Percentiles rank a stretch among this genome's conserved stretches.
phyloP scores from a whole-genome alignment of 768 basidiomycete genomes.

The Dictyophora rubrovolvata region DNA sequence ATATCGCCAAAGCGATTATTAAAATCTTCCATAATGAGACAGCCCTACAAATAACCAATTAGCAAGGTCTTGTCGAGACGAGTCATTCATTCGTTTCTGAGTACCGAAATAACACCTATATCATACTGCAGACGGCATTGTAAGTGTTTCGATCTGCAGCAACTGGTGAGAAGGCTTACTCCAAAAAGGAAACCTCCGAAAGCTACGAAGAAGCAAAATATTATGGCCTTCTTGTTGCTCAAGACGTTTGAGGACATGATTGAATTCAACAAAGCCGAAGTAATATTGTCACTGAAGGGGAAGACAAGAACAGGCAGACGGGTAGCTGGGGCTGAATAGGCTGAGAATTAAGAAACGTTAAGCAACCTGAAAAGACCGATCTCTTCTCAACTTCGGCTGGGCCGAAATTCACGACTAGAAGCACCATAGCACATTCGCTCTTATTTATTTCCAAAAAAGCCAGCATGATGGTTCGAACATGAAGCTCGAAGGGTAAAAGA shows the following conservation, averaged over 20 bases:
- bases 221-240: slow-evolving; percentile 45
- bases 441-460: too few species aligned
- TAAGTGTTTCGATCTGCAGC: background rate
- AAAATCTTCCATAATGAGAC: slow-evolving; percentile 73
- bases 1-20: slow-evolving; percentile 52
- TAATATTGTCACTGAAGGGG: too few species aligned
- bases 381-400: too few species aligned
- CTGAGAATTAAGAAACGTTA: too few species aligned
- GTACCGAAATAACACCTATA: slow-evolving; percentile 65
- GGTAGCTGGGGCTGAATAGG: too few species aligned
- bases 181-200: slow-evolving; percentile 42
- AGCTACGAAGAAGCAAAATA: slow-evolving; percentile 60
- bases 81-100: background rate
- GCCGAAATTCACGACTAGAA: too few species aligned
- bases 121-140: slow-evolving; percentile 39
- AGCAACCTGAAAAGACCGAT: too few species aligned
- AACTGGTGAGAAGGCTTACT: background rate
- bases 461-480: too few species aligned
- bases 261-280: too few species aligned
- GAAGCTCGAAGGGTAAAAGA: too few species aligned
- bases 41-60: slow-evolving; percentile 36
- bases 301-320: too few species aligned
- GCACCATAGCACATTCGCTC: too few species aligned
- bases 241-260: background rate
- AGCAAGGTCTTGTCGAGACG: background rate